phyloP scores from a whole-genome alignment of 805 yeast genomes.

The Kluyveromyces nonfermentans region DNA sequence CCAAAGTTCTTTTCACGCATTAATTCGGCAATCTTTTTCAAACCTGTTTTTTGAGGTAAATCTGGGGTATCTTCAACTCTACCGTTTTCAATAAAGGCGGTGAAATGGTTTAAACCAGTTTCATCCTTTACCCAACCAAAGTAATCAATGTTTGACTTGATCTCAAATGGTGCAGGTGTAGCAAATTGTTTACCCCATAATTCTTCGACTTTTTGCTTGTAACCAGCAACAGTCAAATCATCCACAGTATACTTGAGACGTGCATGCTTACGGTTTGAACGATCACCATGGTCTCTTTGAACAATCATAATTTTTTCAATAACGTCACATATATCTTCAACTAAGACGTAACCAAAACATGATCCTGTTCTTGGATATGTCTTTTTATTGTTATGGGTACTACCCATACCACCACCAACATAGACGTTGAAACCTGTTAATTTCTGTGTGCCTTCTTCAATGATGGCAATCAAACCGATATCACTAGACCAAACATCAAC shows the following conservation, averaged over 20 bases:
- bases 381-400: slow-evolving; percentile 92
- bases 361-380: slow-evolving; percentile 95
- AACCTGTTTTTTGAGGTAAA: slow-evolving; percentile 81
- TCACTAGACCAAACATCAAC: slow-evolving; percentile 96
- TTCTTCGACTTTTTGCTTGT: slow-evolving; percentile 74
- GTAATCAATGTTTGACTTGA: slow-evolving; percentile 80
- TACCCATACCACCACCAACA: slow-evolving; percentile 99
- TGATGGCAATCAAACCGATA: slow-evolving; percentile 84
- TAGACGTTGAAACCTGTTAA: slow-evolving; percentile 77
- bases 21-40: slow-evolving; percentile 65
- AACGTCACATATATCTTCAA: slow-evolving; percentile 61
- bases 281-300: slow-evolving; percentile 91
- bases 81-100: slow-evolving; percentile 92
- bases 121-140: slow-evolving; percentile 93
- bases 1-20: slow-evolving; percentile 56
- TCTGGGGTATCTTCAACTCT: slow-evolving; percentile 90
- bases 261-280: slow-evolving; percentile 94
- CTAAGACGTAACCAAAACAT: slow-evolving; percentile 63
- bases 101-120: slow-evolving; percentile 76
- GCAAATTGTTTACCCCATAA: slow-evolving; percentile 67
- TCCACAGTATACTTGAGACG: slow-evolving; percentile 95
- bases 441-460: slow-evolving; percentile 47
- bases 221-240: slow-evolving; percentile 82
- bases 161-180: slow-evolving; percentile 61
- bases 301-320: slow-evolving; percentile 90